phyloP scores from a whole-genome alignment of 1,139 yeast species.

The Pichiaceae sp. region DNA sequence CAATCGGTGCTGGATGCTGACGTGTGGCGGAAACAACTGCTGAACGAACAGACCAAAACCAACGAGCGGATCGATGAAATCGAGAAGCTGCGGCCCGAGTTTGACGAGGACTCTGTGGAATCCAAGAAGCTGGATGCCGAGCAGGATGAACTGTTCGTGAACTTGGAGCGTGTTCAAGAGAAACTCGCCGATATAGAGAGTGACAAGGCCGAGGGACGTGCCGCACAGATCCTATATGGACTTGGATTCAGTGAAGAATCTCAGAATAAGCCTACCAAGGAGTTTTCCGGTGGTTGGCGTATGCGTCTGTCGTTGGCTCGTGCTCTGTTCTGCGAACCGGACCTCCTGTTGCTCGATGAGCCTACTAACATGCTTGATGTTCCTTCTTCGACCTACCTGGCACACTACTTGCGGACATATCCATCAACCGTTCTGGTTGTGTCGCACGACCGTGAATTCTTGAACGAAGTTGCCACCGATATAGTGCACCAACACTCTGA shows the following conservation, averaged over 20 bases:
- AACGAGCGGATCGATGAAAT: conserved; percentile 69
- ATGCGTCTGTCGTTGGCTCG: conserved; percentile 98
- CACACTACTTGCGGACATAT: conserved; percentile 80
- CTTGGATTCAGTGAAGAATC: conserved; percentile 88
- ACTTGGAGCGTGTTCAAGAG: conserved; percentile 69
- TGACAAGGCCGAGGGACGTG: conserved; percentile 95
- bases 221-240: conserved; percentile 90
- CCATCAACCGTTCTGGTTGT: conserved; percentile 91
- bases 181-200: conserved; percentile 89
- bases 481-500: conserved; percentile 96
- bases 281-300: conserved; percentile 99
- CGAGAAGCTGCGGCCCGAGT: conserved; percentile 57
- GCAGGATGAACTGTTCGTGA: conserved; percentile 74
- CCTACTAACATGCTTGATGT: conserved; percentile 99
- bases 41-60: conserved; percentile 68
- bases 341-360: conserved; percentile 85
- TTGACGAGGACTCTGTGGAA: conserved; percentile 79
- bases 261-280: conserved; percentile 73
- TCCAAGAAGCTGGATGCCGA: conserved; percentile 80
- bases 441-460: conserved; percentile 94
- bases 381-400: conserved; percentile 91
- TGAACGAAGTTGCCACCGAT: conserved; percentile 97
- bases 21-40: conserved; percentile 92
- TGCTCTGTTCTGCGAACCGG: conserved; percentile 96
- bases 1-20: conserved; percentile 97